Percentiles rank a stretch among this genome's conserved stretches.
These are phyloP conservation scores for Chrysanthemum lavandulifolium DNA, from an alignment of 129 eudicot genomes.

Conservation along the genomic window DNA sequence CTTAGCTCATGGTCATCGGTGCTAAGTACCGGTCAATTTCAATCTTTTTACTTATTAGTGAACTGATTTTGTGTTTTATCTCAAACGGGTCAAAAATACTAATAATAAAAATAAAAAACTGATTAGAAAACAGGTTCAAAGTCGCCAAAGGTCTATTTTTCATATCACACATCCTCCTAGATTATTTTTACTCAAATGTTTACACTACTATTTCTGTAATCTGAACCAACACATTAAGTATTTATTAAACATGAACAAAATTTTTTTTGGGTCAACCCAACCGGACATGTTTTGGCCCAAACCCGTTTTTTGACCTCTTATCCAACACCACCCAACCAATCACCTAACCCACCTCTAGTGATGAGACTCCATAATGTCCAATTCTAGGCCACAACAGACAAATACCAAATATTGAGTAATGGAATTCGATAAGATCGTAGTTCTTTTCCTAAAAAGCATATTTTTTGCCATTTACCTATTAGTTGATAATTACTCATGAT, in stretches of 20 bases:
- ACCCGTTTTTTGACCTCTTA: background rate
- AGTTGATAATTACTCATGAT: background rate
- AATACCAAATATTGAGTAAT: slow-evolving; percentile 14
- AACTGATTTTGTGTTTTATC: too few species aligned
- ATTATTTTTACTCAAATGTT: background rate
- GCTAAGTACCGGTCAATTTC: too few species aligned
- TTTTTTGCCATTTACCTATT: background rate
- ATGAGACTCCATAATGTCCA: background rate
- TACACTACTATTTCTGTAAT: background rate
- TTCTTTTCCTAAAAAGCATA: slow-evolving; percentile 5
- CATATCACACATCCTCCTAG: too few species aligned
- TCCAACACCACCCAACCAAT: background rate
- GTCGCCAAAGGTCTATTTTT: too few species aligned
- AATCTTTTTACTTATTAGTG: too few species aligned
- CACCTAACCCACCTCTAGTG: background rate
- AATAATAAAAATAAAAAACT: too few species aligned
- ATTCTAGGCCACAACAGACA: slow-evolving; percentile 16
- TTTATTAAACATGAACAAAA: background rate
- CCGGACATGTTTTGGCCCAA: background rate
- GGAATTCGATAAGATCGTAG: slow-evolving; percentile 5
- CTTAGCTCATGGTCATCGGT: too few species aligned
- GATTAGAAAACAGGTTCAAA: too few species aligned
- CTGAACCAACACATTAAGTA: background rate
- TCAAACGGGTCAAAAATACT: too few species aligned
- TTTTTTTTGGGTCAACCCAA: background rate